phyloP scores from a whole-genome alignment of 805 yeast genomes.

The Kodamaea sagamina region DNA sequence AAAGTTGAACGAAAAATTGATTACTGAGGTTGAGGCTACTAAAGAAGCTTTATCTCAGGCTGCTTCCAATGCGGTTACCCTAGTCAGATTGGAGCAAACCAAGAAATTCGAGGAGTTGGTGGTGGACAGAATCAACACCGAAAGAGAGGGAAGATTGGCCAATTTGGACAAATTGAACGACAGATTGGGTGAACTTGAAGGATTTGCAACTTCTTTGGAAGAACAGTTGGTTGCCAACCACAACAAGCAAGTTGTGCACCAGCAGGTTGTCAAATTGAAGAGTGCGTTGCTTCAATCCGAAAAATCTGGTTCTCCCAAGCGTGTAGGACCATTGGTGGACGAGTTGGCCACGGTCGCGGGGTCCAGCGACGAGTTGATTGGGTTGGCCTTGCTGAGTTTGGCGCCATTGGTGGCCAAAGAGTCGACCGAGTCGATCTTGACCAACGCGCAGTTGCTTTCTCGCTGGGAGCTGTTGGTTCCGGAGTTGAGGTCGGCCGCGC shows the following conservation, averaged over 20 bases:
- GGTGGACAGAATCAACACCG: conserved; percentile 50
- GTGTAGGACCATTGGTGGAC: conserved; percentile 42
- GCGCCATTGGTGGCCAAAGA: conserved; percentile 37
- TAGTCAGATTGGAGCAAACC: conserved; percentile 68
- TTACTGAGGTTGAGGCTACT: conserved; percentile 66
- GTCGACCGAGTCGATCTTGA: conserved; percentile 57
- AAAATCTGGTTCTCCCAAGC: conserved; percentile 23
- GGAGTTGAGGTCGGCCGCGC: conserved; percentile 83
- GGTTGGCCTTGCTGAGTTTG: conserved; percentile 36
- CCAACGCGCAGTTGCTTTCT: conserved; percentile 73
- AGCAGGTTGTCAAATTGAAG: conserved; percentile 36
- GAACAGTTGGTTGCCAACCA: conserved; percentile 36
- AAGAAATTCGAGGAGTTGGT: conserved; percentile 63
- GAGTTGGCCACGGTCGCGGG: conserved; percentile 23
- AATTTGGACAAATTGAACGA: conserved; percentile 61
- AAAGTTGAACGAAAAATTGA: conserved; percentile 58
- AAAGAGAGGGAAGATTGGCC: conserved; percentile 75
- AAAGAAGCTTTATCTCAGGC: conserved; percentile 64
- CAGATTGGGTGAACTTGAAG: conserved; percentile 57
- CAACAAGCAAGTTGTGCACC: conserved; percentile 34
- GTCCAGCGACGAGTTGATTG: conserved; percentile 36
- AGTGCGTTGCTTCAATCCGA: conserved; percentile 22
- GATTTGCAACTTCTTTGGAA: conserved; percentile 49
- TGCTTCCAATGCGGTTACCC: conserved; percentile 70
- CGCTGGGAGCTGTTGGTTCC: conserved; percentile 81